phyloP scores from a whole-genome alignment of 805 yeast genomes.

The Candida stauntonica region DNA sequence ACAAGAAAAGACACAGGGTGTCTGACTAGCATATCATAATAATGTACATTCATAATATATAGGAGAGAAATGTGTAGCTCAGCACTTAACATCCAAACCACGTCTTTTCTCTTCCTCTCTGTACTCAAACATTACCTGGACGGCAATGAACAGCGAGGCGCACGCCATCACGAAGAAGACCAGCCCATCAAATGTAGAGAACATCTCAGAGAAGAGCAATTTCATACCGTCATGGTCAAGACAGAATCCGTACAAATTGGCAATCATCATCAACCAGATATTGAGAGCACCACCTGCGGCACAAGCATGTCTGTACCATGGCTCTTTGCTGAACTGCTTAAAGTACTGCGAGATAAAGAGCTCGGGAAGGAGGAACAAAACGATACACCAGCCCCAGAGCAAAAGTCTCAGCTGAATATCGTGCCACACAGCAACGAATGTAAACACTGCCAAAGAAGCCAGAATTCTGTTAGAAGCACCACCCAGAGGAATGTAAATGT shows the following conservation, averaged over 20 bases:
- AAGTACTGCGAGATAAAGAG: conserved; percentile 49
- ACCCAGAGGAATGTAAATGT: conserved; percentile 88
- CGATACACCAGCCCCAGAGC: conserved; percentile 96
- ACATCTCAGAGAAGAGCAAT: conserved; percentile 61
- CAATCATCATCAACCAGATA: conserved; percentile 98
- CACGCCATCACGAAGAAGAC: conserved; percentile 58
- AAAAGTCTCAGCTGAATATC: conserved; percentile 84
- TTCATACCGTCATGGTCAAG: conserved; percentile 83
- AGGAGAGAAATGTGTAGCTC: conserved; percentile 1
- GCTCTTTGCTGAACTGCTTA: conserved; percentile 36
- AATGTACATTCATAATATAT: not conserved
- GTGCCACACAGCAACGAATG: conserved; percentile 98
- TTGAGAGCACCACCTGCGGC: conserved; percentile 85
- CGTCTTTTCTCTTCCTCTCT: conserved; percentile 81
- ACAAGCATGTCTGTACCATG: conserved; percentile 80
- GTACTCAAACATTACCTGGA: conserved; percentile 91
- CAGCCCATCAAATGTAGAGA: conserved; percentile 66
- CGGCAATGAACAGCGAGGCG: conserved; percentile 69
- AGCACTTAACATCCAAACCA: conserved; percentile 79
- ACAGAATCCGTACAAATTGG: conserved; percentile 92
- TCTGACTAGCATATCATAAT: no score
- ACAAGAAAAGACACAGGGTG: conserved; percentile 43
- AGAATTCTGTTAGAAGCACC: conserved; percentile 68
- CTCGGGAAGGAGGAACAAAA: conserved; percentile 84
- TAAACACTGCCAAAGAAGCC: conserved; percentile 80